A percentile compares a stretch with the other conserved stretches of the same genome.
Conservation (phyloP, 2,329 filamentous ascomycete genomes). For the Aspergillus carbonarius region DNA sequence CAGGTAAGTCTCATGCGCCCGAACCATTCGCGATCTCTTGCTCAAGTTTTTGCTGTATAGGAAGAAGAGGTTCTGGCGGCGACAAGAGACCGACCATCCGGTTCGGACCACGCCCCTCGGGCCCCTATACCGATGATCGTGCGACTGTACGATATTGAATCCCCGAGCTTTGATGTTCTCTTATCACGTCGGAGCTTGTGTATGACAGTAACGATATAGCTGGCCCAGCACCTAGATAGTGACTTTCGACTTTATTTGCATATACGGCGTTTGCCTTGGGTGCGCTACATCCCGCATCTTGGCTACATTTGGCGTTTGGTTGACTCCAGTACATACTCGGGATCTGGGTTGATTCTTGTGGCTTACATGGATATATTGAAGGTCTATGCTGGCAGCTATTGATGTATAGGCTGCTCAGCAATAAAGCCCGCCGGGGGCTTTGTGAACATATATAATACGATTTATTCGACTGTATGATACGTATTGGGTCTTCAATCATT, state of each 20-base stretch:
- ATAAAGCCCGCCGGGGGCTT: background rate
- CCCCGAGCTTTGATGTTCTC: background rate
- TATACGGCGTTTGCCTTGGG: slow-evolving; percentile 11
- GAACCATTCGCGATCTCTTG: background rate
- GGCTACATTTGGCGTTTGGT: slow-evolving; percentile 9
- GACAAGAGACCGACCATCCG: slow-evolving; percentile 1
- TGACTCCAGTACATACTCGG: slow-evolving; percentile 17
- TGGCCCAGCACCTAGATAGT: slow-evolving; percentile 5
- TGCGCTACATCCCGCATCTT: slow-evolving; percentile 5
- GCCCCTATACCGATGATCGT: slow-evolving; percentile 3
- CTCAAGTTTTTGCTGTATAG: background rate
- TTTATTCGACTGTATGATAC: background rate
- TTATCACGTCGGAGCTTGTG: background rate
- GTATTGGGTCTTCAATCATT: too few relatives aligned
- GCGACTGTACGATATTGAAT: background rate
- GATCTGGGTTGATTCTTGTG: background rate
- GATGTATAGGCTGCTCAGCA: background rate
- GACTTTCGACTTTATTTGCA: slow-evolving; percentile 7
- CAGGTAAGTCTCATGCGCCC: background rate
- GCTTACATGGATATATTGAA: background rate
- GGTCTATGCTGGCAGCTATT: background rate
- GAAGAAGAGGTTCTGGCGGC: background rate
- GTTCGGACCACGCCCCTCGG: slow-evolving; percentile 14
- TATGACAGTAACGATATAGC: slow-evolving; percentile 10
- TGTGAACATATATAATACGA: background rate